A percentile compares a stretch with the other conserved stretches of the same genome.
phyloP scores from a whole-genome alignment of 345 rosid species.

The Moricandia moricandioides region DNA sequence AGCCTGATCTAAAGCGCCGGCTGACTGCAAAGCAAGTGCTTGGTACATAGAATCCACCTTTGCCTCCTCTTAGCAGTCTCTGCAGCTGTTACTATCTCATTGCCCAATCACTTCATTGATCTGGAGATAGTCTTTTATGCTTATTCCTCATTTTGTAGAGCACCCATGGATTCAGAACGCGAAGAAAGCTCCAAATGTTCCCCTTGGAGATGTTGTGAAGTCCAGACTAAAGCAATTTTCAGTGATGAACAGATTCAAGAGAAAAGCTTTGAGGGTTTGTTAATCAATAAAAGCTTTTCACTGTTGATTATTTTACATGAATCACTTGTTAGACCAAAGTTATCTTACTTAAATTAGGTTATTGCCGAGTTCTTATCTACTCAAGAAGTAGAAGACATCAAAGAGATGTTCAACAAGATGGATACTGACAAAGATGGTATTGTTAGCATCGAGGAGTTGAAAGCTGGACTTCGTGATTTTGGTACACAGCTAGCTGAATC shows the following conservation, averaged over 20 bases:
- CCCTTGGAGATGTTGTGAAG: constrained; percentile 98
- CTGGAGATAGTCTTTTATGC: not conserved
- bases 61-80: not conserved
- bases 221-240: constrained; percentile 97
- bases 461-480: constrained; percentile 75
- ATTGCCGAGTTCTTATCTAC: constrained; percentile 91
- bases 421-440: constrained; percentile 87
- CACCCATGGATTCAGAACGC: constrained; percentile 99
- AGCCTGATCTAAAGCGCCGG: constrained; percentile 94
- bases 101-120: constrained; percentile 4
- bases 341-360: constrained; percentile 50
- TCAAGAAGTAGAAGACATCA: constrained; percentile 91
- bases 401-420: constrained; percentile 93
- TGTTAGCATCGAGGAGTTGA: constrained; percentile 84
- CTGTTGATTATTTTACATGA: not conserved
- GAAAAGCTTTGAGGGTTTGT: constrained; percentile 97
- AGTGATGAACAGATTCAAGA: constrained; percentile 99
- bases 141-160: constrained; percentile 44
- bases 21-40: constrained; percentile 94
- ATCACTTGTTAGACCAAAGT: not conserved
- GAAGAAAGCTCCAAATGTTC: constrained; percentile 91
- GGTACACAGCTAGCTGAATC: constrained; percentile 87
- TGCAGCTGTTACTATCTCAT: not conserved
- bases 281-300: constrained; percentile 8
- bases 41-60: constrained; percentile 48